phyloP scores from a whole-genome alignment of 2,329 filamentous ascomycete species.

The Leptographium lundbergii region DNA sequence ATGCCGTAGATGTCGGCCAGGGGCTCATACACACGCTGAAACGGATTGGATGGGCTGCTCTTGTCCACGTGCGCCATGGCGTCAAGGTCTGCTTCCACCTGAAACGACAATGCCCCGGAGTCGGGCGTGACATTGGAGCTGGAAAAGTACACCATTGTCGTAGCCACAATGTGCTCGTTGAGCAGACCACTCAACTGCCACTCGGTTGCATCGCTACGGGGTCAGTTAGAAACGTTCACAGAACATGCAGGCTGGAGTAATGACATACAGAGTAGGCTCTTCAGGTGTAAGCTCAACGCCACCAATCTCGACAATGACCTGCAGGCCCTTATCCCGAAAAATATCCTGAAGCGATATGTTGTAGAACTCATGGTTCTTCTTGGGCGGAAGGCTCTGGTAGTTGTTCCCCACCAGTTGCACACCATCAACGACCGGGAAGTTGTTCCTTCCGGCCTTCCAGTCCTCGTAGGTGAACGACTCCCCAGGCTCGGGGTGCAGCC shows the following conservation, averaged over 20 bases:
- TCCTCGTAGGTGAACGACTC: conserved; percentile 1
- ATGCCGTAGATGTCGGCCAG: not conserved
- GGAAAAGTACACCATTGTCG: conserved; percentile 39
- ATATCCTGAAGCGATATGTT: conserved; percentile 11
- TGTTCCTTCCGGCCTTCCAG: conserved; percentile 14
- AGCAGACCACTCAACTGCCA: conserved; percentile 29
- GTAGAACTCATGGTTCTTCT: not conserved
- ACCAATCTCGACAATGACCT: conserved; percentile 50
- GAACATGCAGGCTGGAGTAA: no score
- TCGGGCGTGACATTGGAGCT: conserved; percentile 33
- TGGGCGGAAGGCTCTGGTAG: not conserved
- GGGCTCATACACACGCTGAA: not conserved
- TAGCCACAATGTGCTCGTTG: conserved; percentile 44
- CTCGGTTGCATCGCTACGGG: no score
- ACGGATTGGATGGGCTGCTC: no score
- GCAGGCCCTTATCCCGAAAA: conserved; percentile 30
- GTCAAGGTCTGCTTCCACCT: conserved; percentile 10
- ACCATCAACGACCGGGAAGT: not conserved
- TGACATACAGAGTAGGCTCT: conserved; percentile 22
- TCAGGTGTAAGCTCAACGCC: conserved; percentile 44
- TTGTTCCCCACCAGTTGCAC: not conserved
- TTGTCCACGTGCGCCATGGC: not conserved
- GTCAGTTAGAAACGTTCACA: no score
- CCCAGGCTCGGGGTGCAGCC: conserved; percentile 10
- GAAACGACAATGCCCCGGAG: conserved; percentile 26